Evolutionary conservation across 106 monocot species (phyloP).

Genomic region (Triglochin maritima): DNA sequence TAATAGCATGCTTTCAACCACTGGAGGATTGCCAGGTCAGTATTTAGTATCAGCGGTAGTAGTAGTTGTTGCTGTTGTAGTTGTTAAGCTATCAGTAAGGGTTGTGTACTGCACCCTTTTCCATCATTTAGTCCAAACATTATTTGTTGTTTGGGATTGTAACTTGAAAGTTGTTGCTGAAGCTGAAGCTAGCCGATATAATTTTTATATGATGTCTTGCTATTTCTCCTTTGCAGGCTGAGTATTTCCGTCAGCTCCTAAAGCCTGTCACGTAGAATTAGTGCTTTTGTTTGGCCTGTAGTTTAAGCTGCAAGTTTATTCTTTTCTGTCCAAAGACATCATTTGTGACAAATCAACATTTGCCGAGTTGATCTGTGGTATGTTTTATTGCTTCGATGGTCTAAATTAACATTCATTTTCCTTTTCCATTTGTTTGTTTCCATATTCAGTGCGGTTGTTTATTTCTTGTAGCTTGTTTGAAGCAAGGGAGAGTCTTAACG

Average conservation of each 20-base stretch:
- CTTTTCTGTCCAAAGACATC: neutral
- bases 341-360: constrained; percentile 3
- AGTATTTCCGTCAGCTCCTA: constrained; percentile 90
- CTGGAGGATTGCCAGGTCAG: constrained; percentile 77
- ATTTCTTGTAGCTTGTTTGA: constrained; percentile 5
- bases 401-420: neutral
- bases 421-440: neutral
- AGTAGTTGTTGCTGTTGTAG: no score
- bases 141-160: no score
- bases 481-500: constrained; percentile 30
- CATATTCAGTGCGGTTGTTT: neutral
- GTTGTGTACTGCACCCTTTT: no score
- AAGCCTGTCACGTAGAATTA: constrained; percentile 82
- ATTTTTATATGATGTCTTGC: neutral
- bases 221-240: constrained; percentile 33
- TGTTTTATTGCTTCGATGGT: neutral
- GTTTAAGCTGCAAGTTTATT: no score
- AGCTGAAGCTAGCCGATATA: no score
- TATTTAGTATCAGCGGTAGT: no score
- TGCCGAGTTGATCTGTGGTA: neutral
- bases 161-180: no score
- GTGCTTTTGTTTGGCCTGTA: no score
- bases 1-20: constrained; percentile 78
- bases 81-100: no score
- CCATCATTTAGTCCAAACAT: no score